Evolutionary conservation across 768 basidiomycete species (phyloP).

Genomic region (Macrocybe gigantea): DNA sequence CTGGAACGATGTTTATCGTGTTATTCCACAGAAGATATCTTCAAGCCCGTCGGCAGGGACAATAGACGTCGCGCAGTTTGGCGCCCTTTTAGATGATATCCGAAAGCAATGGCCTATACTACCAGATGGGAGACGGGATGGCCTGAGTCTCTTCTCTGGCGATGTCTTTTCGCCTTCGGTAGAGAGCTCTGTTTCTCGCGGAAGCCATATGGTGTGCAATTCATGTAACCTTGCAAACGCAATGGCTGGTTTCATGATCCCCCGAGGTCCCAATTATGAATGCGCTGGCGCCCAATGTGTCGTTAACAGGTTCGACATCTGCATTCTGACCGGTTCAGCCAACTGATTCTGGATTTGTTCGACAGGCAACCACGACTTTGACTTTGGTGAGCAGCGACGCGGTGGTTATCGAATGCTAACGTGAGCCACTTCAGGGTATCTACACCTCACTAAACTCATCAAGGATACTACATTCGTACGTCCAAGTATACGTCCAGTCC

Average conservation of each 20-base stretch:
- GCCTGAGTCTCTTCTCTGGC: slow-evolving; percentile 81
- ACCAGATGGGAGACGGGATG: slow-evolving; percentile 52
- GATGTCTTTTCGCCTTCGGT: slow-evolving; percentile 86
- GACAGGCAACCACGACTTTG: slow-evolving; percentile 89
- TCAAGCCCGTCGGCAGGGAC: slow-evolving; percentile 42
- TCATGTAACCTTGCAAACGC: not conserved
- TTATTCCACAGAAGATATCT: slow-evolving; percentile 64
- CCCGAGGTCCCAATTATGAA: slow-evolving; percentile 84
- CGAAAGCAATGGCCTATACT: slow-evolving; percentile 49
- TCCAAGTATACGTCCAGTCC: slow-evolving; percentile 8
- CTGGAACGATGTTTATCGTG: slow-evolving; percentile 84
- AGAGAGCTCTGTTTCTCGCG: slow-evolving; percentile 83
- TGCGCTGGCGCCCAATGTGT: slow-evolving; percentile 68
- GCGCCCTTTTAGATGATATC: slow-evolving; percentile 59
- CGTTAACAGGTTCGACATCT: slow-evolving; percentile 63
- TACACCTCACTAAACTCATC: slow-evolving; percentile 61
- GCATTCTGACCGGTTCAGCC: not conserved
- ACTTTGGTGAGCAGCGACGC: slow-evolving; percentile 53
- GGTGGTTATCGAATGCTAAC: not conserved
- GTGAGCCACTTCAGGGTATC: slow-evolving; percentile 41
- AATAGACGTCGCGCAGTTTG: slow-evolving; percentile 87
- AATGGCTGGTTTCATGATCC: not conserved
- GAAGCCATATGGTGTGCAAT: slow-evolving; percentile 75
- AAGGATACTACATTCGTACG: slow-evolving; percentile 70
- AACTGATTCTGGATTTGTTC: not conserved